Conservation (phyloP, 2,329 filamentous ascomycete genomes). For the Phyllachora maydis region DNA sequence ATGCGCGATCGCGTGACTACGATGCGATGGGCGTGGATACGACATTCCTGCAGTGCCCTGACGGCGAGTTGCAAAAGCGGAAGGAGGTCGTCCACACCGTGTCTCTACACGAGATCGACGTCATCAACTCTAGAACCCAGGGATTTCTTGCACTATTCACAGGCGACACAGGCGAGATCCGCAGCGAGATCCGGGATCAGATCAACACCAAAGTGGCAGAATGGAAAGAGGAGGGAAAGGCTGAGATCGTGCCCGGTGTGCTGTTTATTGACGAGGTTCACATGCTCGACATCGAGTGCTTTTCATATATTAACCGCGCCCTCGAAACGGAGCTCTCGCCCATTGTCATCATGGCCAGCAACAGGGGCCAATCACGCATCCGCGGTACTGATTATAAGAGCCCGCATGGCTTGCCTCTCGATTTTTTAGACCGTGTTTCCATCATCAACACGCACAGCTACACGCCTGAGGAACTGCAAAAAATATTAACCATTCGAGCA, state of each 20-base stretch:
- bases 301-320: slow-evolving; percentile 94
- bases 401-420: slow-evolving; percentile 82
- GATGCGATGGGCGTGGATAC: slow-evolving; percentile 98
- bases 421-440: slow-evolving; percentile 88
- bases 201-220: slow-evolving; percentile 98
- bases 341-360: slow-evolving; percentile 98
- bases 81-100: slow-evolving; percentile 96
- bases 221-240: slow-evolving; percentile 99
- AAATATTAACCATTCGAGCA: slow-evolving; percentile 82
- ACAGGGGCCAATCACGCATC: slow-evolving; percentile 78
- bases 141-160: slow-evolving; percentile 95
- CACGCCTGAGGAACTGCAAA: slow-evolving; percentile 61
- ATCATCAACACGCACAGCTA: slow-evolving; percentile 92
- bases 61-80: slow-evolving; percentile 91
- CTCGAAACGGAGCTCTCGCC: slow-evolving; percentile 87
- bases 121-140: slow-evolving; percentile 98
- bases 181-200: slow-evolving; percentile 91
- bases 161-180: slow-evolving; percentile 92
- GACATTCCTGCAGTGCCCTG: slow-evolving; percentile 93
- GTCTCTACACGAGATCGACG: slow-evolving; percentile 92
- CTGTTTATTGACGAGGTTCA: slow-evolving; percentile 98
- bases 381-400: slow-evolving; percentile 84
- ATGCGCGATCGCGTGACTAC: slow-evolving; percentile 88
- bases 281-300: slow-evolving; percentile 99
- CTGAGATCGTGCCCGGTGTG: slow-evolving; percentile 90